Base-by-base conservation (phyloP, 495 filamentous ascomycete species). In the Penicillium chermesinum region DNA sequence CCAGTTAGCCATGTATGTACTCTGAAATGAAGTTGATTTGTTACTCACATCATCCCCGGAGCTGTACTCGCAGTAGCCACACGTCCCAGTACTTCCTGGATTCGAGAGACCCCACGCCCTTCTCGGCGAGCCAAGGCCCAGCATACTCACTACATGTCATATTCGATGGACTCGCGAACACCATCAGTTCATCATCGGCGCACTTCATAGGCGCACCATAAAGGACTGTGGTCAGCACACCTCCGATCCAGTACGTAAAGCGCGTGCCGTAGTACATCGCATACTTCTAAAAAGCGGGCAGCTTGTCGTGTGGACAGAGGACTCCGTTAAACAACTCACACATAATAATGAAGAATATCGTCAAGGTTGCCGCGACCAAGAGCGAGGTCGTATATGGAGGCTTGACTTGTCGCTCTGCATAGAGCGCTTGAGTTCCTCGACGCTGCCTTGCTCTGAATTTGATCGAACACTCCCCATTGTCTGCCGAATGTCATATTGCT, bases 211-310 rank as follows among this genome's bases (percentile, higher is more conserved):
- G 62, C 19, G 77, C 66, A 0, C 73, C 75, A 53, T 84, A 81
- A 6, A 91, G 73, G 36, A 87, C 86, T 0, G 86, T 86, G 0
- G 81, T 78, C 2, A 91, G 73, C 46, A 89, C 86, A 19, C 88
- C 89, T 16, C 81, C 75, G 55, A 96, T 86, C 40, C 94, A 81
- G 18, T 88, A 84, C 0, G 86, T 91, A 66, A 95, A 94, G 0
- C 90, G 90, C 44, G 88, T 84, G 2, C 88, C 71, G 50, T 90
- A 73, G 70, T 91, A 91, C 46, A 93, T 75, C 73, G 86, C 89
- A 12, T 76, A 77, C 9, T 80, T 76, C 84, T 88, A 96, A 67
- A 91, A 91, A 2, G 53, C 68, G n/a, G 87, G 87, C 67, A 94
- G 88, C 52, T 86, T 81, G 1, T 80, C 74, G 25, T 80, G 80